Evolutionary conservation across 1,284 basidiomycete species (phyloP).

Genomic region (Sporisorium scitamineum): DNA sequence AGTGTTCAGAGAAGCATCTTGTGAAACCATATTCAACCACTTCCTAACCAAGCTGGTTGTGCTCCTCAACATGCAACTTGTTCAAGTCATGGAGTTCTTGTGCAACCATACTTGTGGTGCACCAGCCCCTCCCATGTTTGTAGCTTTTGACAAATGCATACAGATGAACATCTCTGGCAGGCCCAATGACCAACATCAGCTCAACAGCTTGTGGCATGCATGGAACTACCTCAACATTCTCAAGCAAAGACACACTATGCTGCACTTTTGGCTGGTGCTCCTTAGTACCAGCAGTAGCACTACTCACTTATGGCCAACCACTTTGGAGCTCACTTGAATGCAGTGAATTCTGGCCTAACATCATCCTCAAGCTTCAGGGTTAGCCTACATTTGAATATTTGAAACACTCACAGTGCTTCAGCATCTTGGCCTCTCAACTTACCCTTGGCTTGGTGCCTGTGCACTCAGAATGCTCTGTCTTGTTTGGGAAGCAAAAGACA

Average conservation of each 20-base stretch:
- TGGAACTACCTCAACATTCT: constrained; percentile 8
- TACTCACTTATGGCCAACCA: constrained; percentile 11
- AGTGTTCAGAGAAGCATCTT: no score
- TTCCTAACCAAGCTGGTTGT: neutral
- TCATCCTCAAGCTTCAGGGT: constrained; percentile 7
- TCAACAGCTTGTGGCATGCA: constrained; percentile 8
- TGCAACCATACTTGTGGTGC: neutral
- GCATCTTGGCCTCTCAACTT: constrained; percentile 13
- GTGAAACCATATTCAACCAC: no score
- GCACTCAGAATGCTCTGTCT: neutral
- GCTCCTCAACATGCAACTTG: neutral
- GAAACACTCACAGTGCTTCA: neutral
- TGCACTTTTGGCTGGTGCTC: constrained; percentile 19
- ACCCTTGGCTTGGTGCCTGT: constrained; percentile 1
- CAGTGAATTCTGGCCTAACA: constrained; percentile 5
- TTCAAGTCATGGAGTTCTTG: neutral
- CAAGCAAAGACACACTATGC: neutral
- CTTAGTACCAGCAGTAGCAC: constrained; percentile 21
- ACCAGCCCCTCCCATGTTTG: neutral
- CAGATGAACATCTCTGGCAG: neutral
- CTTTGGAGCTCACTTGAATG: constrained; percentile 6
- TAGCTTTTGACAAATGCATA: constrained; percentile 20
- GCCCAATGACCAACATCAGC: neutral
- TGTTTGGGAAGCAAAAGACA: neutral
- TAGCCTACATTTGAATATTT: neutral